These are phyloP conservation scores for Jatropha multifida DNA, from an alignment of 441 rosid genomes.

Conservation along the genomic window DNA sequence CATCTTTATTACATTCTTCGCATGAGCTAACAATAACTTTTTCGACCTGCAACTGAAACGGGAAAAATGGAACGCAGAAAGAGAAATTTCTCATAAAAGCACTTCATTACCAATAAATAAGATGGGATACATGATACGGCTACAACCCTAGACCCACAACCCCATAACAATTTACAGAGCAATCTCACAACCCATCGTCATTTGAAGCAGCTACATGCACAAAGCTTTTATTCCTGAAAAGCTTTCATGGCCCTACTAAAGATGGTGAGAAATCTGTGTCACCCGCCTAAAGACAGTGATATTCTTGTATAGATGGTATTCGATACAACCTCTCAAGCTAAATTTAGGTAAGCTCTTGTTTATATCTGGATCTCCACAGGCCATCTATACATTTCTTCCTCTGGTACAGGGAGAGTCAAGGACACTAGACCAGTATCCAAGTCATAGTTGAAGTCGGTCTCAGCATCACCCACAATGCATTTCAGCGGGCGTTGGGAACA, in stretches of 20 bases:
- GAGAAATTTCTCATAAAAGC: not conserved
- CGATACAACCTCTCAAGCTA: not conserved
- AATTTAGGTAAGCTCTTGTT: conserved; percentile 1
- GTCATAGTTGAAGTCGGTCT: conserved; percentile 53
- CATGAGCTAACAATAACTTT: not conserved
- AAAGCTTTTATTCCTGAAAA: not conserved
- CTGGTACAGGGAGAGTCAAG: conserved; percentile 48
- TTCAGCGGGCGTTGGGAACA: conserved; percentile 65
- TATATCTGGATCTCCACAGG: conserved; percentile 61
- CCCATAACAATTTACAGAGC: not conserved
- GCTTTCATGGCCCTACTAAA: not conserved
- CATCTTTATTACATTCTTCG: no score
- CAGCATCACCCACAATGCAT: conserved; percentile 48
- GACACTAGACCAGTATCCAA: conserved; percentile 58
- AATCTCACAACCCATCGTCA: not conserved
- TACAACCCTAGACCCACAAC: not conserved
- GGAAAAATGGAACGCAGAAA: not conserved
- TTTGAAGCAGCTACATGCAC: not conserved
- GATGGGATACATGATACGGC: not conserved
- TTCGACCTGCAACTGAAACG: not conserved
- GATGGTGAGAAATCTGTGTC: not conserved
- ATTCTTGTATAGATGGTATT: not conserved
- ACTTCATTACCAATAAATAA: conserved; percentile 14
- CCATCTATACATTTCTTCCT: conserved; percentile 85
- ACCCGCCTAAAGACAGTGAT: not conserved